phyloP scores from a whole-genome alignment of 768 basidiomycete genomes.

The Tulasnella calospora region DNA sequence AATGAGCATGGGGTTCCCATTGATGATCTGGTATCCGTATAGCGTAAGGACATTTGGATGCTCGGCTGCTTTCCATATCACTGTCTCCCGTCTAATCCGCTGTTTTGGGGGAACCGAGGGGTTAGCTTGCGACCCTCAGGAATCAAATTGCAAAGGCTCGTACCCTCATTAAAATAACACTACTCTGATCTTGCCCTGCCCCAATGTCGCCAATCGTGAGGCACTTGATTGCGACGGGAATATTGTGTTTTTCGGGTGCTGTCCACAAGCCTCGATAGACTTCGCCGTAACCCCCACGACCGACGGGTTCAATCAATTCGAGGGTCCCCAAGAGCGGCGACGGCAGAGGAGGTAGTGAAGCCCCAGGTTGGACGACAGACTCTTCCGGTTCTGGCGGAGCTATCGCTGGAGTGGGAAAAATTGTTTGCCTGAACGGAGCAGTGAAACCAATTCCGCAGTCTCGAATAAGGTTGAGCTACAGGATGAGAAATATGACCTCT shows the following conservation, averaged over 20 bases:
- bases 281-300: background rate
- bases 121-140: background rate
- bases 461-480: too few species aligned
- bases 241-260: background rate
- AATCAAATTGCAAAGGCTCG: background rate
- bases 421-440: background rate
- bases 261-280: background rate
- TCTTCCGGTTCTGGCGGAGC: background rate
- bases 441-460: background rate
- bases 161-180: background rate
- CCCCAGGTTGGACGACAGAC: background rate
- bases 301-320: background rate
- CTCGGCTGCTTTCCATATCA: background rate
- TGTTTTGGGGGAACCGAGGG: too few species aligned
- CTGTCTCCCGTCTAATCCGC: background rate
- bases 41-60: background rate
- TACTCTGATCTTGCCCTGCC: background rate
- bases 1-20: background rate
- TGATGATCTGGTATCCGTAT: background rate
- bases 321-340: background rate
- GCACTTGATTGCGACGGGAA: background rate
- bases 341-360: background rate
- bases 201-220: background rate
- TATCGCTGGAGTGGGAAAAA: background rate
- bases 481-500: background rate